Evolutionary conservation across 1,284 basidiomycete species (phyloP), one percentile per base, ranked within the genome.

Genomic region (Ceratobasidium theobromae): DNA sequence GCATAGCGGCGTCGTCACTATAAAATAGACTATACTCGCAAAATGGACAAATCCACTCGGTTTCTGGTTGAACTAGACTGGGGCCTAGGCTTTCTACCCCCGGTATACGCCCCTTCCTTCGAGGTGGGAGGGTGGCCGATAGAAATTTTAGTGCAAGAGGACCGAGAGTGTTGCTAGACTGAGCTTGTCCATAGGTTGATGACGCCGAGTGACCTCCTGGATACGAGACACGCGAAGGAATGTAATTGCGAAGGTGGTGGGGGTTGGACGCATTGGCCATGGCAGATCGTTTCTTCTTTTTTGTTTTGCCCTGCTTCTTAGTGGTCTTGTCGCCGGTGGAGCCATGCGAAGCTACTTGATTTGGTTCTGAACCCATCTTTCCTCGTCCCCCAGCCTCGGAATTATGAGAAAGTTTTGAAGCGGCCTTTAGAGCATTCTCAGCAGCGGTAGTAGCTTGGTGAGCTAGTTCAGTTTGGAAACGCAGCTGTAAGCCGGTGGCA

Each of bases 1-100:
- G 78, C 74, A 85, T 87, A 68, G 82, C 82, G 55, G 74, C 70
- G 27, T 87, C 85, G 67, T 89, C 89, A 9, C 90, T 88, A 74
- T 90, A 95, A 74, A 93, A 93, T 67, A 95, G 75, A 70, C 85
- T 81, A 74, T 92, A 92, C 76, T 95, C 92, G 79, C 93, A 95
- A 72, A 89, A 88, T 70, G 87, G 84, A 74, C 93, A 95, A 69
- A 95, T 88, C 87, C 91, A 95, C 74, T 95, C 93, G 33, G 92
- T 91, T 58, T 79, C 81, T 6, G 88, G 86, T 6, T 46, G 67
- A 16, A 69, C 53, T 28, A 55, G 21, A 53, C 1, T 62, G 14
- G 57, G 28, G 14, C 57, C 35, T n/a, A 43, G 23, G 30, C 25
- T 64, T 16, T 64, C 60, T 32, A 9, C 28, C 35, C 38, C 49